These are phyloP conservation scores for Spatholobus suberectus DNA, from an alignment of 306 rosid genomes.

Conservation along the genomic window DNA sequence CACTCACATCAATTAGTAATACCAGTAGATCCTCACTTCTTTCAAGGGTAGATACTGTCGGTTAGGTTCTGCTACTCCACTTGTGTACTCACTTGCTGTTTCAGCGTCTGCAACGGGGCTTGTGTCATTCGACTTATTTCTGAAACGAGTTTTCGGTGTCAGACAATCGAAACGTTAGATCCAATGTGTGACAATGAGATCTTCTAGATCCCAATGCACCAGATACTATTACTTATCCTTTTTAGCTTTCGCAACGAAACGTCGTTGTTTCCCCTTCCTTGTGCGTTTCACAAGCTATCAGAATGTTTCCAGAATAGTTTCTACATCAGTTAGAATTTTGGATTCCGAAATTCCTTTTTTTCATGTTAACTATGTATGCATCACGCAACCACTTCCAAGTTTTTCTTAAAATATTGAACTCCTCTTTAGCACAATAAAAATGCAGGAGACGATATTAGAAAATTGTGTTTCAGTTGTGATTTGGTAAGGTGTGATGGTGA, in stretches of 20 bases:
- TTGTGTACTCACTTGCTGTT: constrained; percentile 32
- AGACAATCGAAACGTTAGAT: constrained; percentile 26
- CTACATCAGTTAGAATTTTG: not conserved
- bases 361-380: not conserved
- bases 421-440: not conserved
- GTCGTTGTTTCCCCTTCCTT: not conserved
- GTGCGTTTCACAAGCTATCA: constrained; percentile 14
- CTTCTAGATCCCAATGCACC: constrained; percentile 45
- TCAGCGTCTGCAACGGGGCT: constrained; percentile 25
- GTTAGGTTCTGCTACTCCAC: not conserved
- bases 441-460: not conserved
- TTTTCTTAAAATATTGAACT: not conserved
- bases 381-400: not conserved
- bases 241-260: constrained; percentile 7
- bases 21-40: constrained; percentile 21
- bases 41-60: constrained; percentile 26
- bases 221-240: not conserved
- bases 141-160: not conserved
- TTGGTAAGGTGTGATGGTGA: not conserved
- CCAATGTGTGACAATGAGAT: constrained; percentile 43
- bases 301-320: not conserved
- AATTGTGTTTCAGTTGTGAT: not conserved
- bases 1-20: not conserved
- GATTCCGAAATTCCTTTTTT: not conserved
- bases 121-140: not conserved